Percentiles rank a stretch among this genome's conserved stretches.
These are phyloP conservation scores for Torulaspora microellipsoides DNA, from an alignment of 805 yeast species.

Conservation along the genomic window DNA sequence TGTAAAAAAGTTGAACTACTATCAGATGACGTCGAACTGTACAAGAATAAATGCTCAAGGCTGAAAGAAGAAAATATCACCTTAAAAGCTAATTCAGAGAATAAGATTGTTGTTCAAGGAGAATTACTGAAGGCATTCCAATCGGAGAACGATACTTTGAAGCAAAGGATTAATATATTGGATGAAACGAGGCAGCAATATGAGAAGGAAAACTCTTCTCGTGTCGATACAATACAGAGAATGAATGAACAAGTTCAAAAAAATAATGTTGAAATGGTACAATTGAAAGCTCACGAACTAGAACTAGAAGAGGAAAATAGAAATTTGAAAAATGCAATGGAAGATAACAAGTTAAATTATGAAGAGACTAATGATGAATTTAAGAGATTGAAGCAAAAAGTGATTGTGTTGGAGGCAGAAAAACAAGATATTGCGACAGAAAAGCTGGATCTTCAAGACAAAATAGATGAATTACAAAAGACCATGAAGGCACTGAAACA, in stretches of 20 bases:
- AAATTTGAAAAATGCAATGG: constrained; percentile 18
- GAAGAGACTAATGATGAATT: constrained; percentile 21
- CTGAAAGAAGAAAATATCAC: constrained; percentile 17
- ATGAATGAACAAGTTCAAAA: constrained; percentile 31
- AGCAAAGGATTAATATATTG: constrained; percentile 17
- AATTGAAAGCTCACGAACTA: constrained; percentile 27
- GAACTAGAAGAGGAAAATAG: constrained; percentile 29
- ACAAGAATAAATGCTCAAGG: constrained; percentile 13
- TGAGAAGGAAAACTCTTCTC: constrained; percentile 17
- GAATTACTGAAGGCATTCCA: constrained; percentile 32
- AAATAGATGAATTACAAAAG: constrained; percentile 20
- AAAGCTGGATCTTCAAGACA: constrained; percentile 25
- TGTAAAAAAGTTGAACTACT: constrained; percentile 11
- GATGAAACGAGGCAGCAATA: constrained; percentile 17
- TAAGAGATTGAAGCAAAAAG: constrained; percentile 18
- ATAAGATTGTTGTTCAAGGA: constrained; percentile 35
- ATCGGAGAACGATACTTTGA: constrained; percentile 29
- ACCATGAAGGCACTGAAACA: constrained; percentile 14
- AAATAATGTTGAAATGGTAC: constrained; percentile 29
- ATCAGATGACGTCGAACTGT: constrained; percentile 6
- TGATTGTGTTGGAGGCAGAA: constrained; percentile 18
- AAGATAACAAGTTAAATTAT: constrained; percentile 14
- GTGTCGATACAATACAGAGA: constrained; percentile 19
- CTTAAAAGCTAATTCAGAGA: constrained; percentile 30
- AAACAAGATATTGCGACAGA: constrained; percentile 22